phyloP scores from a whole-genome alignment of 495 filamentous ascomycete species.

The Penicillium turbatum region DNA sequence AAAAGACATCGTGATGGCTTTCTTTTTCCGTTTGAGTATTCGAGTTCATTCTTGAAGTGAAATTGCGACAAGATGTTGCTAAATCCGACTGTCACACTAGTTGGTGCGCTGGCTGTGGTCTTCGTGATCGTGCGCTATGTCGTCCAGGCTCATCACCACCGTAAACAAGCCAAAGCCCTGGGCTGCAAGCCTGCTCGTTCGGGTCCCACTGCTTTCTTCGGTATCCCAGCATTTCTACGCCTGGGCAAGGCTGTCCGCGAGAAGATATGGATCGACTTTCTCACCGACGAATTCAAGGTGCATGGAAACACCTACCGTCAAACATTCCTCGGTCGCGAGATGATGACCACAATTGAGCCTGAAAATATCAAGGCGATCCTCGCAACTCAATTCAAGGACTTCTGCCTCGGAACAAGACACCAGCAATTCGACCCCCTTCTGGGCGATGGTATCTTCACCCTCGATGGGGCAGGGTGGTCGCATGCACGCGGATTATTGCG shows the following conservation, averaged over 20 bases:
- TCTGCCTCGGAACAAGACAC: conserved; percentile 45
- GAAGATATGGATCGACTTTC: conserved; percentile 34
- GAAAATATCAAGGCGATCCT: conserved; percentile 86
- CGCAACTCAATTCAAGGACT: conserved; percentile 74
- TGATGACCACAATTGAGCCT: conserved; percentile 62
- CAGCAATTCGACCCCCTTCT: conserved; percentile 47
- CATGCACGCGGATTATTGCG: conserved; percentile 51
- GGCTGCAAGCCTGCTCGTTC: conserved; percentile 30
- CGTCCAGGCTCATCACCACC: conserved; percentile 22
- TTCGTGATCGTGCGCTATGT: conserved; percentile 28
- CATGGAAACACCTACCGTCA: conserved; percentile 38
- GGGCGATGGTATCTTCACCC: conserved; percentile 63
- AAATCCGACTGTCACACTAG: conserved; percentile 15
- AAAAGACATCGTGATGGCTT: background rate
- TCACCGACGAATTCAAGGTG: conserved; percentile 26
- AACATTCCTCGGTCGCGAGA: conserved; percentile 18
- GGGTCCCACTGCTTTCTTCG: conserved; percentile 25
- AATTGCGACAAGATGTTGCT: conserved; percentile 17
- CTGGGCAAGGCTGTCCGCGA: conserved; percentile 29
- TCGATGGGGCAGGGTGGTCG: conserved; percentile 64
- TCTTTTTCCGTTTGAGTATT: background rate
- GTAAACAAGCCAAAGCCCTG: conserved; percentile 32
- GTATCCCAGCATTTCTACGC: conserved; percentile 29
- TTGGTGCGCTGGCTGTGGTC: conserved; percentile 18
- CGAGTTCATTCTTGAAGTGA: conserved; percentile 3